Evolutionary conservation across 1,284 basidiomycete species (phyloP).

Genomic region (Caloboletus firmus): DNA sequence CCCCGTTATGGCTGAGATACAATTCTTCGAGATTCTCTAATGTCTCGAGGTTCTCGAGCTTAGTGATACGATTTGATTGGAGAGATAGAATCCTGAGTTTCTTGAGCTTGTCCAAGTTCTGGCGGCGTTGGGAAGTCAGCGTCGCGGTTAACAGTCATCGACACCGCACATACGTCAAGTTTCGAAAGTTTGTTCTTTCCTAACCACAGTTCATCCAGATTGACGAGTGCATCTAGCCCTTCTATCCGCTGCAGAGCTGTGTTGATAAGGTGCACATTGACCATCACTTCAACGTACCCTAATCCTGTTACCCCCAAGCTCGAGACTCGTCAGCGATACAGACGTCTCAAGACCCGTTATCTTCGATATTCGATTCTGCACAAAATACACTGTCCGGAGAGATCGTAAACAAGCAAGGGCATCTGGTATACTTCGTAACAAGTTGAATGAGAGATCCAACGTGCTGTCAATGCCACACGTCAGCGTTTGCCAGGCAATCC

Average conservation of each 20-base stretch:
- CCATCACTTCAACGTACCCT: constrained; percentile 49
- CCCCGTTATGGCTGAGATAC: constrained; percentile 93
- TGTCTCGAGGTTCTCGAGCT: constrained; percentile 77
- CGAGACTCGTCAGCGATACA: constrained; percentile 74
- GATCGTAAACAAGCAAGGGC: constrained; percentile 57
- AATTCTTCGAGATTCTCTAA: constrained; percentile 83
- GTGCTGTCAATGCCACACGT: constrained; percentile 46
- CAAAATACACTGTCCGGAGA: constrained; percentile 85
- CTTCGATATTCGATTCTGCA: constrained; percentile 92
- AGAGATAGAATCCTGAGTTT: constrained; percentile 82
- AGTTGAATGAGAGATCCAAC: constrained; percentile 95
- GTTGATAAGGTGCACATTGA: neutral
- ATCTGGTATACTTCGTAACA: constrained; percentile 73
- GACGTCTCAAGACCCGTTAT: constrained; percentile 67
- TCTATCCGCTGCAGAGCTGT: constrained; percentile 71
- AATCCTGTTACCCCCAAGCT: constrained; percentile 91
- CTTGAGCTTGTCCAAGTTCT: constrained; percentile 65
- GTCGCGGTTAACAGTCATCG: neutral
- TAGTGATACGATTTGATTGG: constrained; percentile 93
- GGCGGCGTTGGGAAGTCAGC: constrained; percentile 1
- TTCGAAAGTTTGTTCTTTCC: constrained; percentile 96
- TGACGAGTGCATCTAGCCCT: constrained; percentile 77
- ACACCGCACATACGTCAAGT: constrained; percentile 56
- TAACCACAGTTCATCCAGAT: constrained; percentile 92
- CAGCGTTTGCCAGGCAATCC: neutral